Evolutionary conservation across 768 basidiomycete genomes (phyloP), one percentile per base, ranked within the genome.

Genomic region (Amanita inopinata): DNA sequence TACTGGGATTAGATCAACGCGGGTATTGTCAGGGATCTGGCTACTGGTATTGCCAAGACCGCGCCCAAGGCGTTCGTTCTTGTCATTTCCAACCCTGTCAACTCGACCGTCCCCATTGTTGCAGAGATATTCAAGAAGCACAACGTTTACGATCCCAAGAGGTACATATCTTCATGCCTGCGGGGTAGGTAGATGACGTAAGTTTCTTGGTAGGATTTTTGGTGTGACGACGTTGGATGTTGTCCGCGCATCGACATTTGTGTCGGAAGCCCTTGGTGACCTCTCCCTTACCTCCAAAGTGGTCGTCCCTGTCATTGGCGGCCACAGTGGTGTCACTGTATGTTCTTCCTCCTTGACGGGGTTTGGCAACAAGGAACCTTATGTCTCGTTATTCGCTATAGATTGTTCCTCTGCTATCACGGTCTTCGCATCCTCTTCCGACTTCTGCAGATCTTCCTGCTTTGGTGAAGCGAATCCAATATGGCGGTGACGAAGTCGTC

Each of bases 61-160:
- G 77, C 78, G 32, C 94, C 94, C 46, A 92, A 91, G 57, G 96
- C 96, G 15, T 83, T 85, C 54, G 78, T 98, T 33, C 78, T 92
- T 37, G 92, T 99, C 52, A 98, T 99, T 63, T 94, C 96, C 53
- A 99, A 99, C 72, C 96, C 96, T 23, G 94, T 99, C 59, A 98
- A 99, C 77, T 97, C 94, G 32, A 97, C 96, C 28, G 94, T 98
- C 28, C 96, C 96, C 36, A 89, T 99, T 56, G 90, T 91, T 34
- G 90, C 79, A 11, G 94, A 98, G 63, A 83, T 94, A 27, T 78
- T 93, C 70, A 99, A 94, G 78, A 83, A 89, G 63, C 76, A 83
- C 50, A 82, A 80, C 33, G 84, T 89, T 20, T 98, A 84, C 59
- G 80, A 99, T 61, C 85, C 91, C 49, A 96, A 86, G 71, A 77